Evolutionary conservation across 257 asterid species (phyloP).

Genomic region (Solanum sitiens): DNA sequence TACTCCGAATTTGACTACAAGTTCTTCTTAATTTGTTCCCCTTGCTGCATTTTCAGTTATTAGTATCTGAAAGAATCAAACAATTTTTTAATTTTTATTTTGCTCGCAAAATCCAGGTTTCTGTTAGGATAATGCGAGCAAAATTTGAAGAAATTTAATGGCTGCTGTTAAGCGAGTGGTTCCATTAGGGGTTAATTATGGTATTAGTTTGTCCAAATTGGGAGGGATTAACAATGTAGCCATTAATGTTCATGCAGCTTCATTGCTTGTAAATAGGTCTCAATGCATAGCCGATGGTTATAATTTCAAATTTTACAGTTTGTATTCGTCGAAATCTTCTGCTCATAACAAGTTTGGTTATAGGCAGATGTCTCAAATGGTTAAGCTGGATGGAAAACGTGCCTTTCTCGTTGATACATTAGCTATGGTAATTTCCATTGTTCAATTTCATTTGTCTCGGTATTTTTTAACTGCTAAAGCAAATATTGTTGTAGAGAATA

Average conservation of each 20-base stretch:
- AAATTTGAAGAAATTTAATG: slow-evolving; percentile 2
- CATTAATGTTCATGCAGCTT: slow-evolving; percentile 1
- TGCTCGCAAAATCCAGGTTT: not conserved
- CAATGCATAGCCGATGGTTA: not conserved
- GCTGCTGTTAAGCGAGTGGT: slow-evolving; percentile 19
- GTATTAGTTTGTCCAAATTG: slow-evolving; percentile 11
- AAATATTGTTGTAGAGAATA: not conserved
- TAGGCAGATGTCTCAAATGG: slow-evolving; percentile 43
- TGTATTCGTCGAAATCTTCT: slow-evolving; percentile 14
- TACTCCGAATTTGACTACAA: not conserved
- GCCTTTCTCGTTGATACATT: slow-evolving; percentile 47
- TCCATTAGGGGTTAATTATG: slow-evolving; percentile 14
- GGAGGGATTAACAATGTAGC: slow-evolving; percentile 9
- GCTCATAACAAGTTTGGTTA: slow-evolving; percentile 7
- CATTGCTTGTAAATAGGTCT: not conserved
- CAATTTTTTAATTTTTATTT: not conserved
- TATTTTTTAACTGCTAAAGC: not conserved
- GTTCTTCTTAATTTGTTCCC: not conserved
- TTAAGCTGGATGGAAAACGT: slow-evolving; percentile 23
- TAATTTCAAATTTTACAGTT: slow-evolving; percentile 10
- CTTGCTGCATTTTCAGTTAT: not conserved
- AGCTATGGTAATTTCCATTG: slow-evolving; percentile 29
- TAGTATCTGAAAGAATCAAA: not conserved
- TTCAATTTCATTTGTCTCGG: not conserved
- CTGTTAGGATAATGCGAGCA: not conserved